Evolutionary conservation across 805 yeast genomes (phyloP).

Genomic region (Saccharomycopsis lassenensis): DNA sequence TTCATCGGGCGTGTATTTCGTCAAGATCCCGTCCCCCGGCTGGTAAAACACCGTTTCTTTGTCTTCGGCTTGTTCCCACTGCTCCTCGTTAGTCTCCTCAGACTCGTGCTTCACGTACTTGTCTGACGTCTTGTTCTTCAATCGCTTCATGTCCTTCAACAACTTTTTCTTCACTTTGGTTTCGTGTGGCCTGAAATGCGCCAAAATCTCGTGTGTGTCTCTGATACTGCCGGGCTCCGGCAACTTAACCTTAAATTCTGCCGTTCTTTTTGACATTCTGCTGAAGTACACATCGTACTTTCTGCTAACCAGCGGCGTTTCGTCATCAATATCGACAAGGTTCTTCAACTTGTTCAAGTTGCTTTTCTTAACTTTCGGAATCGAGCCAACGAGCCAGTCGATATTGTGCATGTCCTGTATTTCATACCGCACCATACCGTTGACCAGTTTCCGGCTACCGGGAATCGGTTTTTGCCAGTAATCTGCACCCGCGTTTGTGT

Average conservation of each 20-base stretch:
- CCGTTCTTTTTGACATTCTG: slow-evolving; percentile 5
- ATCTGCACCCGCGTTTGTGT: slow-evolving; percentile 3
- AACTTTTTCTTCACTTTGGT: slow-evolving; percentile 29
- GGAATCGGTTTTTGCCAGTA: too few species aligned
- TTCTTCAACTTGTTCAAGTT: slow-evolving; percentile 24
- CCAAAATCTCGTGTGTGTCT: slow-evolving; percentile 25
- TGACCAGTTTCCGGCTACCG: too few species aligned
- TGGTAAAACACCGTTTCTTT: slow-evolving; percentile 18
- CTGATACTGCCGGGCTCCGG: slow-evolving; percentile 14
- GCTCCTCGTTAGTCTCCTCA: slow-evolving; percentile 2
- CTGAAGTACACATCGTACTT: slow-evolving; percentile 20
- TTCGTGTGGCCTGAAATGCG: slow-evolving; percentile 33
- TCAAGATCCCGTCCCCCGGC: slow-evolving; percentile 47
- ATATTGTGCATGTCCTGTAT: slow-evolving; percentile 22
- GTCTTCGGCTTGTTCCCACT: neutral
- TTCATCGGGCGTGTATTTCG: slow-evolving; percentile 44
- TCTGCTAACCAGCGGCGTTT: slow-evolving; percentile 18
- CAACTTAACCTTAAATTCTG: slow-evolving; percentile 7
- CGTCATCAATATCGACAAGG: slow-evolving; percentile 5
- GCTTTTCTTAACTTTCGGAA: slow-evolving; percentile 32
- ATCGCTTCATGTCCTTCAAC: slow-evolving; percentile 26
- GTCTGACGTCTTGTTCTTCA: slow-evolving; percentile 10
- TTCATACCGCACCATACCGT: slow-evolving; percentile 24
- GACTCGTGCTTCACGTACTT: slow-evolving; percentile 4
- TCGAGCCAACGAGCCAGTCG: slow-evolving; percentile 34